Evolutionary conservation across 768 basidiomycete species (phyloP), one percentile per base, ranked within the genome.

Genomic region (Naganishia friedmannii): DNA sequence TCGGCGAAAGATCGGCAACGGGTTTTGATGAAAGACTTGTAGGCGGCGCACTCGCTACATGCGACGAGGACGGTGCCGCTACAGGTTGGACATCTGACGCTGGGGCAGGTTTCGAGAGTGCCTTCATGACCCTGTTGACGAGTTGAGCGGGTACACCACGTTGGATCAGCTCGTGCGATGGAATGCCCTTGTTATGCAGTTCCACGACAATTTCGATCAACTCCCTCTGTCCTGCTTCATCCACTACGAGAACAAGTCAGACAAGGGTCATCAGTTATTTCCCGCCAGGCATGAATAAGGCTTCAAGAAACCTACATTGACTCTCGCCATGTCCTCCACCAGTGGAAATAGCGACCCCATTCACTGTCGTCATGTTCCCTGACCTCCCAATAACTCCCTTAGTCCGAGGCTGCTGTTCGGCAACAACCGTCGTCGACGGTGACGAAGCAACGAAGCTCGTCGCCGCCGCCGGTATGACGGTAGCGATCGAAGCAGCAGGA

Each of bases 51-150:
- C n/a, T 31, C 8, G 57, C 3, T 42, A 31, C 10, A 39, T 10
- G 19, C 19, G 12, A 28, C 5, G 55, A 32, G 10, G 57, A 23
- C 8, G 32, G 48, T n/a, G n/a, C 6, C 7, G 2, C 34, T 8
- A 15, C 6, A 31, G 34, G 32, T 34, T 39, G 31, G 19, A 15
- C 15, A 23, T 58, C 57, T 21, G 8, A 3, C 39, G 39, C 4
- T 13, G 60, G 42, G 2, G 60, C 60, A 12, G 60, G 60, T 26
- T 45, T 45, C 4, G 42, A 10, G 26, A 63, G 60, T 5, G 60
- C 60, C n/a, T 45, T 63, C 60, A 63, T 63, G 10, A 63, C 60
- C 60, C 60, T 46, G 10, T 63, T 63, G 23, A 63, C 39, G 10
- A 63, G 42, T 45, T 63, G 60, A n/a, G 60, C 60, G 46, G 60